A percentile compares a stretch with the other conserved stretches of the same genome.
Evolutionary conservation across 1,139 yeast species (phyloP).

Genomic region (Eremothecium sinecaudum): DNA sequence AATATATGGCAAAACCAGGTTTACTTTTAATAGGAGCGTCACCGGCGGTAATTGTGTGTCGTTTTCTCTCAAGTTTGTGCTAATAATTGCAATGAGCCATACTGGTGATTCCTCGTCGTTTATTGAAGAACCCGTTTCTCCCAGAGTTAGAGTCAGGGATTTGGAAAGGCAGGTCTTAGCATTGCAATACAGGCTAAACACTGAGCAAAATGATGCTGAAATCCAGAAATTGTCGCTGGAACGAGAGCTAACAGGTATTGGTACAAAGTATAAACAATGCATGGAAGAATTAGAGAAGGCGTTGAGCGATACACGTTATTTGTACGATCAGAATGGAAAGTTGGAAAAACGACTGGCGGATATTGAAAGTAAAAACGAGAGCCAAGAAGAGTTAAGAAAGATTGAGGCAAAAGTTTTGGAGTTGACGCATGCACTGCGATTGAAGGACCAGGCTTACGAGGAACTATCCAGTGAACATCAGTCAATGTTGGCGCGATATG

Average conservation of each 20-base stretch:
- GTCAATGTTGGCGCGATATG: slow-evolving; percentile 11
- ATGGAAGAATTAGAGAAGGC: slow-evolving; percentile 24
- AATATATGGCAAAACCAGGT: too few relatives aligned
- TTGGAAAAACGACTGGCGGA: slow-evolving; percentile 29
- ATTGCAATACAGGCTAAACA: slow-evolving; percentile 21
- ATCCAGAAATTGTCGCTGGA: slow-evolving; percentile 21
- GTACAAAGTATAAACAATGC: slow-evolving; percentile 22
- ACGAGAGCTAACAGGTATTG: slow-evolving; percentile 18
- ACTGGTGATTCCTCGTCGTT: slow-evolving; percentile 41
- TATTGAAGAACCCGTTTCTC: slow-evolving; percentile 34
- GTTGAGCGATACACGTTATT: slow-evolving; percentile 18
- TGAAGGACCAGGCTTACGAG: slow-evolving; percentile 18
- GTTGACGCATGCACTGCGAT: slow-evolving; percentile 13
- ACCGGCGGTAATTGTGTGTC: too few relatives aligned
- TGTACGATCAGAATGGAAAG: slow-evolving; percentile 36
- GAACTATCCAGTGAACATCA: slow-evolving; percentile 9
- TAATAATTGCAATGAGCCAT: slow-evolving; percentile 20
- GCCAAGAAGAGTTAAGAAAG: slow-evolving; percentile 11
- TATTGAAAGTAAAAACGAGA: slow-evolving; percentile 10
- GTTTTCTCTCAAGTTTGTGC: too few relatives aligned
- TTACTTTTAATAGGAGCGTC: too few relatives aligned
- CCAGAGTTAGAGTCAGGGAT: slow-evolving; percentile 10
- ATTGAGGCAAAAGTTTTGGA: slow-evolving; percentile 20
- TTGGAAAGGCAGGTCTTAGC: slow-evolving; percentile 17
- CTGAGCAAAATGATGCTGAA: slow-evolving; percentile 25